A percentile compares a stretch with the other conserved stretches of the same genome.
Evolutionary conservation across 305 asterid genomes (phyloP).

Genomic region (Fraxinus albicans): DNA sequence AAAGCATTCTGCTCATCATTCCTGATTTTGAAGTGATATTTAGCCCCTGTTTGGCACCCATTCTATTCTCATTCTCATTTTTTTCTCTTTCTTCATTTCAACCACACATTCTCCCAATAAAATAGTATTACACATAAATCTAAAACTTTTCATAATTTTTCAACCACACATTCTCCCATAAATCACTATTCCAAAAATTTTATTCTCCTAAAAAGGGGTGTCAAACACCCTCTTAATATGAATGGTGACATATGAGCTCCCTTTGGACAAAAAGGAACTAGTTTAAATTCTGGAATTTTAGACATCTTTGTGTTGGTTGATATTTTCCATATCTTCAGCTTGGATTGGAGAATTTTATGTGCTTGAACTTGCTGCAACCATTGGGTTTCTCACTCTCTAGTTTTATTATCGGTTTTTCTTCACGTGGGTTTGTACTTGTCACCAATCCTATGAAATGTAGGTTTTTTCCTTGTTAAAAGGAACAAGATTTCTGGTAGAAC

Average conservation of each 20-base stretch:
- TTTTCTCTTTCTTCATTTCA: no score
- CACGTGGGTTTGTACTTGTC: neutral
- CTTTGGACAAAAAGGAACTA: neutral
- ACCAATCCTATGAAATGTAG: neutral
- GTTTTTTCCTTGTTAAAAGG: neutral
- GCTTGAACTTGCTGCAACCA: neutral
- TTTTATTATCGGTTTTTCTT: neutral
- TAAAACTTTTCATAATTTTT: no score
- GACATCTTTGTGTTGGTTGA: neutral
- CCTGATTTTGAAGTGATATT: neutral
- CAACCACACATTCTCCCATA: no score
- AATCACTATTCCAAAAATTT: no score
- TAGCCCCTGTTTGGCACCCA: neutral
- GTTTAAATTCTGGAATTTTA: neutral
- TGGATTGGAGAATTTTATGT: neutral
- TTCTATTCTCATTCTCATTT: no score
- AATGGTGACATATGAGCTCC: neutral
- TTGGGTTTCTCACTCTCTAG: neutral
- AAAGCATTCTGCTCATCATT: neutral
- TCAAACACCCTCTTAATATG: neutral
- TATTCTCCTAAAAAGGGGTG: no score
- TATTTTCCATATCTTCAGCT: neutral
- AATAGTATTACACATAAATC: no score
- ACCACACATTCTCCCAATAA: no score
- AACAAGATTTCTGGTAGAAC: neutral